These are phyloP conservation scores for Tricharina praecox DNA, from an alignment of 495 filamentous ascomycete species.

Conservation along the genomic window DNA sequence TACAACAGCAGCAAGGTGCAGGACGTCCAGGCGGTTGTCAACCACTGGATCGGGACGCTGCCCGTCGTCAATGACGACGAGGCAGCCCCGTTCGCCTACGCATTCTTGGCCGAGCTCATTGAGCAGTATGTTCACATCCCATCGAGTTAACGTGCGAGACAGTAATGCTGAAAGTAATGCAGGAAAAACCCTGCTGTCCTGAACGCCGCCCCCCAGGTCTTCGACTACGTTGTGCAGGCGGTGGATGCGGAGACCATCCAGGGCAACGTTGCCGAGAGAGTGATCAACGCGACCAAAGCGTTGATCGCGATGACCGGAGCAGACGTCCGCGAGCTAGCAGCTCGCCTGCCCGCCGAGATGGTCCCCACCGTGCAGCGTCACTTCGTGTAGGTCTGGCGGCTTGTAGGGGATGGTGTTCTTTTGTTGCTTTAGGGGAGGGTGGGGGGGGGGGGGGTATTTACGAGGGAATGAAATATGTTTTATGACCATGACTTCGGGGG, in stretches of 20 bases:
- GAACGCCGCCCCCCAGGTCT: slow-evolving; percentile 55
- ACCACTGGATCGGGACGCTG: slow-evolving; percentile 72
- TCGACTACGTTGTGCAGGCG: slow-evolving; percentile 67
- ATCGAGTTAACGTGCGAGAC: background rate
- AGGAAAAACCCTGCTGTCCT: slow-evolving; percentile 81
- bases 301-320: slow-evolving; percentile 52
- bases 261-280: slow-evolving; percentile 56
- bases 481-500: background rate
- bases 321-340: slow-evolving; percentile 52
- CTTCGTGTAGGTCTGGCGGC: slow-evolving; percentile 38
- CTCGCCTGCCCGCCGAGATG: slow-evolving; percentile 52
- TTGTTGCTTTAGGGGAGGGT: background rate
- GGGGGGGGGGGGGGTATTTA: background rate
- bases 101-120: slow-evolving; percentile 77
- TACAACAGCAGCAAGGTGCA: slow-evolving; percentile 61
- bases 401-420: background rate
- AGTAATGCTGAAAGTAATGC: background rate
- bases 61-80: slow-evolving; percentile 93
- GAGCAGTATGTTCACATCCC: slow-evolving; percentile 57
- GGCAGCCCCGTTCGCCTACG: slow-evolving; percentile 90
- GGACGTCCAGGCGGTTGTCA: slow-evolving; percentile 53
- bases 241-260: slow-evolving; percentile 81
- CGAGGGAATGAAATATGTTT: background rate
- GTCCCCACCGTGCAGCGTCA: slow-evolving; percentile 57
- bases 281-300: slow-evolving; percentile 54